These are phyloP conservation scores for Yarrowia bubula DNA, from an alignment of 805 yeast genomes.

Conservation along the genomic window DNA sequence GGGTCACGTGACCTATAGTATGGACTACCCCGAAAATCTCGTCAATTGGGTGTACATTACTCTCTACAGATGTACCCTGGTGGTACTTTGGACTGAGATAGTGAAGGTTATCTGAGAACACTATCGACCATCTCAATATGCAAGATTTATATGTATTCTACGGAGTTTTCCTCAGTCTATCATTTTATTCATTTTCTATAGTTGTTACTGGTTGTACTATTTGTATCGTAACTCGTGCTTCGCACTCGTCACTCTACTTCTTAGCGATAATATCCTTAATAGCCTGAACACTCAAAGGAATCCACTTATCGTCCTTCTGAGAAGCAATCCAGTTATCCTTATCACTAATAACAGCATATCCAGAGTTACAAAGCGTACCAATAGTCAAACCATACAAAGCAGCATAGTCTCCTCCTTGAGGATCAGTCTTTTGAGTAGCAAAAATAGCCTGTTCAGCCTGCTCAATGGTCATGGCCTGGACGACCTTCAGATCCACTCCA, in stretches of 20 bases:
- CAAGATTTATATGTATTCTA: too few relatives aligned
- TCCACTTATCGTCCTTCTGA: slow-evolving; percentile 1
- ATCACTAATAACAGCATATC: neutral
- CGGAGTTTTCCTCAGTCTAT: too few relatives aligned
- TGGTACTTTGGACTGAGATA: too few relatives aligned
- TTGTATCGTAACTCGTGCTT: too few relatives aligned
- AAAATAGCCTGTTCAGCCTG: neutral
- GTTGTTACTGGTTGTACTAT: too few relatives aligned
- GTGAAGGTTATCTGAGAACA: too few relatives aligned
- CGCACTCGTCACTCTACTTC: neutral
- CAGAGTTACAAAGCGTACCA: slow-evolving; percentile 5
- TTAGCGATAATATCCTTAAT: neutral
- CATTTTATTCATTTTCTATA: neutral
- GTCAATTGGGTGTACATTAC: too few relatives aligned
- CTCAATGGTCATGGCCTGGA: neutral
- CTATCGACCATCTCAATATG: too few relatives aligned
- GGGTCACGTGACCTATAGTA: too few relatives aligned
- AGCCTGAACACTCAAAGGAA: neutral
- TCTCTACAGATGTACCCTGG: too few relatives aligned
- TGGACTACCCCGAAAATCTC: too few relatives aligned
- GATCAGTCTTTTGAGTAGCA: neutral
- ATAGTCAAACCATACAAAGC: slow-evolving; percentile 7
- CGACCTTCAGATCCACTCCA: neutral
- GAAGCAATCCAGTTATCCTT: slow-evolving; percentile 21
- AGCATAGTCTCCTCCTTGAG: neutral